Evolutionary conservation across 768 basidiomycete genomes (phyloP).

Genomic region (Amanita pseudoporphyria): DNA sequence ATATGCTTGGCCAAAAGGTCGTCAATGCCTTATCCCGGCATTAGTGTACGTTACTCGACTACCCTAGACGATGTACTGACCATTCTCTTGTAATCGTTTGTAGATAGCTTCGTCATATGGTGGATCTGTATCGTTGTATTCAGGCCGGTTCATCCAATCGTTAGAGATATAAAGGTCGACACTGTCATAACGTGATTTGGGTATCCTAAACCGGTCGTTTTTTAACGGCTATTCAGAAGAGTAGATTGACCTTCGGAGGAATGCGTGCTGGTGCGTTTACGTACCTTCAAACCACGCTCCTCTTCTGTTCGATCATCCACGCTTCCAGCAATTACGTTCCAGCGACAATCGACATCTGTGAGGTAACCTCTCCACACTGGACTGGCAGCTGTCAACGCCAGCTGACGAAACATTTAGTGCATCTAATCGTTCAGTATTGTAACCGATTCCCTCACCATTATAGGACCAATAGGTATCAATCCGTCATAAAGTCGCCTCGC

Average conservation of each 20-base stretch:
- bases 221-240: constrained; percentile 53
- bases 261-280: constrained; percentile 3
- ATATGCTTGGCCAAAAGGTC: constrained; percentile 83
- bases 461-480: constrained; percentile 90
- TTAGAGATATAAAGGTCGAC: constrained; percentile 91
- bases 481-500: constrained; percentile 93
- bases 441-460: constrained; percentile 54
- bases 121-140: constrained; percentile 84
- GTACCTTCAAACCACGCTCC: constrained; percentile 82
- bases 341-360: constrained; percentile 94
- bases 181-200: constrained; percentile 96
- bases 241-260: constrained; percentile 5
- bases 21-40: constrained; percentile 60
- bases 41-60: background rate
- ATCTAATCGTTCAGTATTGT: background rate
- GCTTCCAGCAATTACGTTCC: constrained; percentile 98
- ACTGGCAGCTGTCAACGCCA: constrained; percentile 91
- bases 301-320: constrained; percentile 96
- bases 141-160: constrained; percentile 78
- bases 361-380: constrained; percentile 93
- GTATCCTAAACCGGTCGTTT: constrained; percentile 67
- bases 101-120: constrained; percentile 74
- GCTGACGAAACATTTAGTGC: constrained; percentile 29
- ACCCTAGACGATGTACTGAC: constrained; percentile 29
- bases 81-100: constrained; percentile 63